Evolutionary conservation across 2,329 filamentous ascomycete species (phyloP).

Genomic region (Colletotrichum tofieldiae): DNA sequence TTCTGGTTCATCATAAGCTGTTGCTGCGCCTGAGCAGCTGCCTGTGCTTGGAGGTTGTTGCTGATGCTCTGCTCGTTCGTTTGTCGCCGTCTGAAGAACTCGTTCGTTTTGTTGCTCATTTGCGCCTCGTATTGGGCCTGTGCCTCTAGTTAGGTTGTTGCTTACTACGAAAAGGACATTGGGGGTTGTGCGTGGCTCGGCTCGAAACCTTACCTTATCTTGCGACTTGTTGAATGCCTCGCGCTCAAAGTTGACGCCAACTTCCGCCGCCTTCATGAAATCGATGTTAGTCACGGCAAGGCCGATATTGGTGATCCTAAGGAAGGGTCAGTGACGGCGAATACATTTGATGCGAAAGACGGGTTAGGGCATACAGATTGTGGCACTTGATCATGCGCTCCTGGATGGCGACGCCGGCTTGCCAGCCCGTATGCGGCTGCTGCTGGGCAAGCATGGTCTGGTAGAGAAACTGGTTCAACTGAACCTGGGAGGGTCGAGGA

Average conservation of each 20-base stretch:
- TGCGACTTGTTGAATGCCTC: slow-evolving; percentile 62
- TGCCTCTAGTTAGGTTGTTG: not conserved
- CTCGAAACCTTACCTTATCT: slow-evolving; percentile 61
- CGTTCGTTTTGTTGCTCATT: slow-evolving; percentile 62
- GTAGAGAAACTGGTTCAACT: slow-evolving; percentile 59
- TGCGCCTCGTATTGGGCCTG: slow-evolving; percentile 67
- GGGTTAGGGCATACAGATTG: slow-evolving; percentile 55
- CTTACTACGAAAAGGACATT: slow-evolving; percentile 31
- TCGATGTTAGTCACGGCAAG: slow-evolving; percentile 62
- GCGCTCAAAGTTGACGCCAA: slow-evolving; percentile 64
- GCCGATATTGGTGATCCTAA: slow-evolving; percentile 67
- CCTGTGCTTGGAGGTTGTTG: slow-evolving; percentile 64
- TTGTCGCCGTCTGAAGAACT: slow-evolving; percentile 67
- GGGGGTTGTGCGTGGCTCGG: slow-evolving; percentile 10
- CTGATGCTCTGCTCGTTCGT: slow-evolving; percentile 65
- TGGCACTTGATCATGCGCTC: slow-evolving; percentile 62
- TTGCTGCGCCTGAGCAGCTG: slow-evolving; percentile 56
- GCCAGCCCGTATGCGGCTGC: slow-evolving; percentile 57
- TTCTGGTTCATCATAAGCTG: slow-evolving; percentile 69
- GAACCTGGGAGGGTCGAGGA: slow-evolving; percentile 53
- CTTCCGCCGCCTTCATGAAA: slow-evolving; percentile 57
- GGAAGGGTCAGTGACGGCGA: slow-evolving; percentile 31
- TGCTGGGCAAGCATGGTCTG: slow-evolving; percentile 55
- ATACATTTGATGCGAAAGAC: slow-evolving; percentile 3
- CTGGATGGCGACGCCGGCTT: slow-evolving; percentile 53